A percentile compares a stretch with the other conserved stretches of the same genome.
These are phyloP conservation scores for Hyphopichia wangnamkhiaoensis DNA, from an alignment of 1,139 yeast genomes.

Conservation along the genomic window DNA sequence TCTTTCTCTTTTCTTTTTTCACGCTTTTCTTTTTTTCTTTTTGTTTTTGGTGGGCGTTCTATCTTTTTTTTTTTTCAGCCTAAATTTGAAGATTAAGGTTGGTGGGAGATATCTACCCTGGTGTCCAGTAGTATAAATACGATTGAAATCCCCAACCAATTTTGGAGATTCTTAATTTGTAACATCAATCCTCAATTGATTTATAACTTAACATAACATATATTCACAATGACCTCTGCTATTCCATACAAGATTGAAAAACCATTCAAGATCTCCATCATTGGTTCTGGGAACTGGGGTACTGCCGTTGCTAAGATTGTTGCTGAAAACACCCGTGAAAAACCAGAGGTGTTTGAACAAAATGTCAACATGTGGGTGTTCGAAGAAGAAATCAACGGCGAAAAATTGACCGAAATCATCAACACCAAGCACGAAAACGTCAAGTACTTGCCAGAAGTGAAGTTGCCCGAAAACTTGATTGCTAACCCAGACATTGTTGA, in stretches of 20 bases:
- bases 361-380: slow-evolving; percentile 51
- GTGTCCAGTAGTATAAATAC: neutral
- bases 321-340: slow-evolving; percentile 44
- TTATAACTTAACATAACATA: slow-evolving; percentile 9
- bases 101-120: neutral
- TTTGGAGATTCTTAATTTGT: neutral
- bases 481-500: slow-evolving; percentile 43
- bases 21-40: neutral
- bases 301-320: slow-evolving; percentile 49
- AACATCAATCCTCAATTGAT: no score
- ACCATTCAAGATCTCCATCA: slow-evolving; percentile 43
- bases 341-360: slow-evolving; percentile 40
- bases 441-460: slow-evolving; percentile 46
- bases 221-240: slow-evolving; percentile 8
- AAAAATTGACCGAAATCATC: slow-evolving; percentile 46
- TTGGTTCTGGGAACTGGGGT: slow-evolving; percentile 55
- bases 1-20: neutral
- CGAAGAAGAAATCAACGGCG: slow-evolving; percentile 45
- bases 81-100: no score
- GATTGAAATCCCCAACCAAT: neutral
- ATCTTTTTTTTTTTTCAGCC: neutral
- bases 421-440: slow-evolving; percentile 48
- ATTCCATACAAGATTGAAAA: slow-evolving; percentile 15
- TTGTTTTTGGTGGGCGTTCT: neutral
- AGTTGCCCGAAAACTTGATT: slow-evolving; percentile 42